These are phyloP conservation scores for Cucumis cinereus DNA, from an alignment of 306 rosid species.

Conservation along the genomic window DNA sequence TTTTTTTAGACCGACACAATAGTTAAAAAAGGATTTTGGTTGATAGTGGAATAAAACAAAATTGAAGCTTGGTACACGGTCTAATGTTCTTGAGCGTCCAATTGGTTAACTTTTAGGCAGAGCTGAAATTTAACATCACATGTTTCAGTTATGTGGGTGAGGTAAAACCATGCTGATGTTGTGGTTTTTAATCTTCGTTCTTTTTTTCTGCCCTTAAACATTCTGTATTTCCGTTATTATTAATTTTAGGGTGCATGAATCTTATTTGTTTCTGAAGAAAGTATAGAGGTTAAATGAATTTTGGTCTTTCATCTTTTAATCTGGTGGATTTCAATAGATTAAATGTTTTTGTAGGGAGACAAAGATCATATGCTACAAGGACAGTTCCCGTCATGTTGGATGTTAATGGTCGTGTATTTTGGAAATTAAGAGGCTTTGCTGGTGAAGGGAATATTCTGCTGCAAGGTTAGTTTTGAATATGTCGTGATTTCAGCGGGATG, in stretches of 20 bases:
- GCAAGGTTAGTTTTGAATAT: constrained; percentile 23
- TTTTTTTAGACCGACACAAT: neutral
- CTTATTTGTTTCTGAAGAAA: neutral
- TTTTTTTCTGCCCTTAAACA: neutral
- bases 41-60: neutral
- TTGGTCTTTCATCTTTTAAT: neutral
- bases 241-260: neutral
- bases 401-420: constrained; percentile 27
- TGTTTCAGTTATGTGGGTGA: neutral
- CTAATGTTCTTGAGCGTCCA: neutral
- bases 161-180: neutral
- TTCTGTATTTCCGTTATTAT: neutral
- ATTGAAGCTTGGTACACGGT: neutral
- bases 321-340: neutral
- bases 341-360: constrained; percentile 12
- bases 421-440: constrained; percentile 24
- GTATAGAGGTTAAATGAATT: neutral
- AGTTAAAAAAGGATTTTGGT: neutral
- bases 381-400: constrained; percentile 24
- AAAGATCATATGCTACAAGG: constrained; percentile 21
- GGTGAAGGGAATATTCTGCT: constrained; percentile 19
- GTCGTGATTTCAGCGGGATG: too few species aligned
- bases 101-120: neutral
- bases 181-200: neutral
- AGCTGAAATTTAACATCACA: neutral